phyloP scores from a whole-genome alignment of 345 rosid genomes.

The Brassica napus region DNA sequence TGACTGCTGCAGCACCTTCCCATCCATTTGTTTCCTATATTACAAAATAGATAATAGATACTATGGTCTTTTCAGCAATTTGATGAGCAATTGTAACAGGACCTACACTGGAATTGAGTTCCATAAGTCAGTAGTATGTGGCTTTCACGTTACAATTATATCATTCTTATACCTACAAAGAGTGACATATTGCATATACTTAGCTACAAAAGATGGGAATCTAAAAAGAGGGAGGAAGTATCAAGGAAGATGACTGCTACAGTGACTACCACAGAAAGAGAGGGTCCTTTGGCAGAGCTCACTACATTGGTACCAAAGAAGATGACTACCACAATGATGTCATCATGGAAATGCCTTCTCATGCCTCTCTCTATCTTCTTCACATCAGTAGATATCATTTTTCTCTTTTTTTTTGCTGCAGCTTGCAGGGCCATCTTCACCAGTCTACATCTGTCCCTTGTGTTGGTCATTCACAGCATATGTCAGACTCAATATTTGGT shows the following conservation, averaged over 20 bases:
- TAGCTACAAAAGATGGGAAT: neutral
- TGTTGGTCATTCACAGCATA: neutral
- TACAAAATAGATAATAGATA: too few species aligned
- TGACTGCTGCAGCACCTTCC: too few species aligned
- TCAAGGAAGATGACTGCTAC: neutral
- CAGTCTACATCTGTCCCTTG: slow-evolving; percentile 71
- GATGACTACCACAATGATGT: slow-evolving; percentile 62
- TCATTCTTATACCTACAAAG: too few species aligned
- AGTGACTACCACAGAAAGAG: slow-evolving; percentile 48
- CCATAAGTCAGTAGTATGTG: too few species aligned
- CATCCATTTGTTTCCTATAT: too few species aligned
- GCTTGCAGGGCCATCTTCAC: slow-evolving; percentile 63
- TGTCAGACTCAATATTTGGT: slow-evolving; percentile 7
- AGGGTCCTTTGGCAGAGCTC: slow-evolving; percentile 60
- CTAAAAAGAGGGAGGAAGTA: neutral
- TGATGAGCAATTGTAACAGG: too few species aligned
- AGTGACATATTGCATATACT: too few species aligned
- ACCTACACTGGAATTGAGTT: too few species aligned
- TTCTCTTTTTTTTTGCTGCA: slow-evolving; percentile 39
- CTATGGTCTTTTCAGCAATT: too few species aligned
- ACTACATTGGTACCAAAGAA: slow-evolving; percentile 65
- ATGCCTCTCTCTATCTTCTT: slow-evolving; percentile 75
- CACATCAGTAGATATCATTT: slow-evolving; percentile 72
- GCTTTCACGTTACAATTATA: too few species aligned
- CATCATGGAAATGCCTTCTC: slow-evolving; percentile 74